A percentile compares a stretch with the other conserved stretches of the same genome.
phyloP scores from a whole-genome alignment of 805 yeast species.

The Ogataea thermomethanolica region DNA sequence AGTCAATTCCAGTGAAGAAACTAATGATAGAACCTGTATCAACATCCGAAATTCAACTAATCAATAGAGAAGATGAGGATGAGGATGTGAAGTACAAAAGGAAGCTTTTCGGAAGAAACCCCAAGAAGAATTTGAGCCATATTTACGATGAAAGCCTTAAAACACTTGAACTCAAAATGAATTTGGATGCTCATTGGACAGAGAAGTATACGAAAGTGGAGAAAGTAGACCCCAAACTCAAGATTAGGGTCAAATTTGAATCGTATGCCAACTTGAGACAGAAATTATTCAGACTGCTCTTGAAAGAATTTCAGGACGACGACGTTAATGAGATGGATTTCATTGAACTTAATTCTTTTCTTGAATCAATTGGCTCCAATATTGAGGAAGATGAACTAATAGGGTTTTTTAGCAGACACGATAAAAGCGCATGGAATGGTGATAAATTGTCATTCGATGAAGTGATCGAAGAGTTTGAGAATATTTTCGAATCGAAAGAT shows the following conservation, averaged over 20 bases:
- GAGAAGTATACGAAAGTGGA: conserved; percentile 34
- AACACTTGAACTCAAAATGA: conserved; percentile 37
- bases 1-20: conserved; percentile 50
- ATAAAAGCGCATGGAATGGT: conserved; percentile 51
- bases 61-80: conserved; percentile 16
- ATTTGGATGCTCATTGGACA: conserved; percentile 27
- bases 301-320: conserved; percentile 46
- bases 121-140: conserved; percentile 33
- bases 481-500: conserved; percentile 30
- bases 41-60: conserved; percentile 9
- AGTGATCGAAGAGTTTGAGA: conserved; percentile 46
- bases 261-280: conserved; percentile 62
- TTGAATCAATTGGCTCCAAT: conserved; percentile 62
- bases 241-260: conserved; percentile 59
- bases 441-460: conserved; percentile 45
- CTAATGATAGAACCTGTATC: conserved; percentile 18
- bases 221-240: conserved; percentile 50
- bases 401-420: conserved; percentile 45
- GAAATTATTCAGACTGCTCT: conserved; percentile 65
- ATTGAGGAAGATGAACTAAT: conserved; percentile 53
- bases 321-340: conserved; percentile 46
- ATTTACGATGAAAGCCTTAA: conserved; percentile 40
- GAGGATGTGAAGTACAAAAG: conserved; percentile 11
- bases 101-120: conserved; percentile 25
- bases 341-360: conserved; percentile 58